Base-by-base conservation (phyloP, 352 stramenopile genomes). In the Sclerospora graminicola region DNA sequence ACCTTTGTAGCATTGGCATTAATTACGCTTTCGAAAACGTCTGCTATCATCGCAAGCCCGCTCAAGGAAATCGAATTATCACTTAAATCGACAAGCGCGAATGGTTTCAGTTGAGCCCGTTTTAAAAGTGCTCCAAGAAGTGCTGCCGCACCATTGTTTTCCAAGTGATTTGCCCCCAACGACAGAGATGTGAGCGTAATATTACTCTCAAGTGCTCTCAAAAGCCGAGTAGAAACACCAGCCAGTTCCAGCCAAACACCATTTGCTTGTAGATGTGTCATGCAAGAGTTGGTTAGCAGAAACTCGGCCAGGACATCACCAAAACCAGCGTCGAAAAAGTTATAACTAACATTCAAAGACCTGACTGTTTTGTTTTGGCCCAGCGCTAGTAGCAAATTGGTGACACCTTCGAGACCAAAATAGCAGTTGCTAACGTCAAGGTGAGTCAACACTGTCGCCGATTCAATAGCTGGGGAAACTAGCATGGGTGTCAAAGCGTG, bases 391-490 rank as follows among this genome's bases (percentile, higher is more conserved):
- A 88, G 39, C 43, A 90, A 35, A 9, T 60, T 71, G 32, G 54
- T 69, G 5, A 57, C 76, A 14, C 70, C 76, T 47, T 88, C 79
- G 1, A 90, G 48, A 0, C 70, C 63, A 27, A 88, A 69, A 39
- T 66, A 64, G 53, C 79, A 90, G 37, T 73, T 78, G 28, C 69
- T 59, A 21, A 90, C 23, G 33, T 90, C 69, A 26, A 90, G 54
- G 41, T 84, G 54, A n/a, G 62, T 80, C 10, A 90, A 54, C 6
- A 48, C 47, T 4, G 49, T 51, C 4, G 48, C 21, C 21, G 6
- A 26, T 26, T 6, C 21, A 26, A 26, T 6, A 26, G 6, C 29
- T 2, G 51, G 46, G 7, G 62, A 63, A 15, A 62, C 54, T 13
- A 90, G 41, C 72, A 88, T 84, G 9, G 75, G 76, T 4, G 69